Conservation (phyloP, 2,329 filamentous ascomycete species). For the Talaromyces islandicus region DNA sequence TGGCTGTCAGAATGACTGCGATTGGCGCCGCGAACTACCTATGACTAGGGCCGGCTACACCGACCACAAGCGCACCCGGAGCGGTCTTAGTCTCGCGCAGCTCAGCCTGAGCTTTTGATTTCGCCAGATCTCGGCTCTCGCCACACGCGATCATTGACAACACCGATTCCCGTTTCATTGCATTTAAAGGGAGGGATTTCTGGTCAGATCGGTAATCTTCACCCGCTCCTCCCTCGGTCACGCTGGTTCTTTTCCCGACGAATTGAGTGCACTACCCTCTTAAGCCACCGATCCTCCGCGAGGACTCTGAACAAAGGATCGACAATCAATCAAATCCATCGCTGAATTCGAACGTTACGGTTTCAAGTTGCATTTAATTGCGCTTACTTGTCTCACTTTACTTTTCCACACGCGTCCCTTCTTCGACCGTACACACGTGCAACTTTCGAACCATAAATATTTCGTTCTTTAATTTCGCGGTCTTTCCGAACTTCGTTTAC, state of each 20-base stretch:
- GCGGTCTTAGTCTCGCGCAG: background rate
- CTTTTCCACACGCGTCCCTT: background rate
- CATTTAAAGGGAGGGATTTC: background rate
- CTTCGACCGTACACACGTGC: background rate
- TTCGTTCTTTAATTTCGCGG: background rate
- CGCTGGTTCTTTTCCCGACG: background rate
- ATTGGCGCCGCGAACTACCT: background rate
- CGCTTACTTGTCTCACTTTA: background rate
- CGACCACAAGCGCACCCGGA: conserved; percentile 2
- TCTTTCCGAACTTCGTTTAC: background rate
- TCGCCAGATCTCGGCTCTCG: background rate
- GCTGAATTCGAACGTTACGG: background rate
- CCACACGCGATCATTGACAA: background rate
- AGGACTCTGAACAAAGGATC: background rate
- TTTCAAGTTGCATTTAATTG: background rate
- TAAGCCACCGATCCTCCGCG: background rate
- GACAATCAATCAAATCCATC: background rate
- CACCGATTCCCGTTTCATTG: background rate
- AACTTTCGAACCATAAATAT: background rate
- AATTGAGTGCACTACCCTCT: background rate
- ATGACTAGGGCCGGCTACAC: background rate
- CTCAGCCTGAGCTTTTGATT: background rate
- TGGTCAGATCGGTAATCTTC: background rate
- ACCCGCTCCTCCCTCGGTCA: background rate
- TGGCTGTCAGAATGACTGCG: background rate